Evolutionary conservation across 1,284 basidiomycete species (phyloP), one percentile per base, ranked within the genome.

Genomic region (Puccinia polysora): DNA sequence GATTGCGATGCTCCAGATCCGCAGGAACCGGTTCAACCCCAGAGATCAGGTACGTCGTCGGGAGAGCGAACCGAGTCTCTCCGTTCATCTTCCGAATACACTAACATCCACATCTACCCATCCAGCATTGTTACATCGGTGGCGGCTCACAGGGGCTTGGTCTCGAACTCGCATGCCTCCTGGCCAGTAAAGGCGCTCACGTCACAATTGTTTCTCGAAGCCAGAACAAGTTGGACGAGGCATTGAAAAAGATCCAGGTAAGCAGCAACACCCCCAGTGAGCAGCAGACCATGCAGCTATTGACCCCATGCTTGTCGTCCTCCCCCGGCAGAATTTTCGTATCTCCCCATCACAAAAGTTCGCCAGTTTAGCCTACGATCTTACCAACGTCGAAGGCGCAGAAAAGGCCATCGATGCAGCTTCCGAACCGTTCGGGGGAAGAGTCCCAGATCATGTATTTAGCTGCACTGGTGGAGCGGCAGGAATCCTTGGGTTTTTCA

Each of bases 111-210:
- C 6, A 5, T 25, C n/a, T 47, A 38, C 23, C 14, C 55, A 10
- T 25, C 36, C 50, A 89, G 88, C 87, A 87, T 76, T 86, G 85
- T 79, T 89, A 88, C 78, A 82, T 92, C 65, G 89, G 90, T 15
- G 91, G 91, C 28, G 91, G 89, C 0, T 89, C 87, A 8, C 83
- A 86, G 25, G 91, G 91, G 0, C 84, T 91, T 1, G 91, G 91
- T 7, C 83, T 90, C 14, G 83, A 86, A 0, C 81, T 92, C 0
- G 88, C 90, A 0, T 82, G 84, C 47, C 82, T 87, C 47, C 83
- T 93, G 12, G 85, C 86, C n/a, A 80, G 83, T 75, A 83, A 83
- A 65, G 91, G 91, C 1, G 89, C 90, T 0, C 82, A 90, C 78
- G 87, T 94, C 2, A 88, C 88, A 1, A 88, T 94, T 74, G 87